Base-by-base conservation (phyloP, 139 green algal species). In the Chlorella sorokiniana region DNA sequence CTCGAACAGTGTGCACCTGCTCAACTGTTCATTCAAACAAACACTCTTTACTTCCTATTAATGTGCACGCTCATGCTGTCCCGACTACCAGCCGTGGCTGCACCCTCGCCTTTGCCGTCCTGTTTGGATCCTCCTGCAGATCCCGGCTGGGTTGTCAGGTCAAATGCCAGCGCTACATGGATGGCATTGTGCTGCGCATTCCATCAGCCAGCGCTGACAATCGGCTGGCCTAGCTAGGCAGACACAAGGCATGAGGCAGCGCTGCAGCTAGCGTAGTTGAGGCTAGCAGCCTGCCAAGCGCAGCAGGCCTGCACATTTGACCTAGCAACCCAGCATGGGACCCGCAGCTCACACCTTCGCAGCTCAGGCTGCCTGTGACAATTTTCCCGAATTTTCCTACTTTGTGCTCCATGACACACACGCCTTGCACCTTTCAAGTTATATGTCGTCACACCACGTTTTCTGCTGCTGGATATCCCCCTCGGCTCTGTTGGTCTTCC, bases 61-160 rank as follows among this genome's bases (percentile, higher is more conserved):
- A n/a, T n/a, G n/a, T n/a, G n/a, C n/a, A n/a, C n/a, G n/a, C n/a
- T n/a, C n/a, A n/a, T n/a, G 48, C 16, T 56, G 48, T 56, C 16
- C 48, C 48, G 48, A 25, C 48, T 56, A 56, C 48, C 48, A 56
- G 11, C 48, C 16, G 48, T 16, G 16, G 14, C 16, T 56, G 48
- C 48, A 56, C 11, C 11, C 11, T 56, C 48, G 14, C 16, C 48
- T 56, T 56, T n/a, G n/a, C n/a, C n/a, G n/a, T n/a, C n/a, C n/a
- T n/a, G n/a, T n/a, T n/a, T n/a, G n/a, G n/a, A n/a, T n/a, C 68
- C 68, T 22, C 29, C 27, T 35, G 67, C 80, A 85, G 54, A 51
- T 71, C 71, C 37, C 75, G 61, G 16, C 75, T 70, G 45, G 63
- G 63, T 75, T 87, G 69, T 41, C 78, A 71, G 54, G 14, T 89